Conservation (phyloP, 83 land plant species). For the Diphasiastrum complanatum region DNA sequence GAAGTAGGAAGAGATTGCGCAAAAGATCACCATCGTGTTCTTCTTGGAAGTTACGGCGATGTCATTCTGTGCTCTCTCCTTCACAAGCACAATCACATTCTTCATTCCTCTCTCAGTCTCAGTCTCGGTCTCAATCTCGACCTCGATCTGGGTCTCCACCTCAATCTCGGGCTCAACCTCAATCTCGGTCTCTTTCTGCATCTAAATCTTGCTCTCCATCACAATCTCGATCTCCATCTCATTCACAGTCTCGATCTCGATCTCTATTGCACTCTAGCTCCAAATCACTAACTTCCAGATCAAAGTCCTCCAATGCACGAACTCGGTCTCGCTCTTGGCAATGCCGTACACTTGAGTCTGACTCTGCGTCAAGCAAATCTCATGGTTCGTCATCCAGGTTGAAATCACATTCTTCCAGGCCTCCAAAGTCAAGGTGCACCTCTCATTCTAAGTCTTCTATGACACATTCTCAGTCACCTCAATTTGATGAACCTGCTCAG, state of each 20-base stretch:
- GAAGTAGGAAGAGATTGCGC: neutral
- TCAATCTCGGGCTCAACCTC: slow-evolving; percentile 18
- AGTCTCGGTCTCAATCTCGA: slow-evolving; percentile 3
- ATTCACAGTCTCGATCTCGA: slow-evolving; percentile 9
- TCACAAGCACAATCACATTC: neutral
- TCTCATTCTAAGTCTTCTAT: slow-evolving; percentile 17
- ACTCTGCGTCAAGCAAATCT: neutral
- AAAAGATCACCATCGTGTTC: neutral
- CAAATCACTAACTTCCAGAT: slow-evolving; percentile 11
- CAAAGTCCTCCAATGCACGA: slow-evolving; percentile 9
- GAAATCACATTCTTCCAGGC: slow-evolving; percentile 18
- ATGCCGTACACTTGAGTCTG: too few relatives aligned
- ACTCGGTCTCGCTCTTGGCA: too few relatives aligned
- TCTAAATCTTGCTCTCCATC: slow-evolving; percentile 7
- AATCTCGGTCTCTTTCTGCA: neutral
- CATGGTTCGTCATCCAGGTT: neutral
- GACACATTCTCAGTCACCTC: slow-evolving; percentile 17
- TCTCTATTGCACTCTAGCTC: slow-evolving; percentile 11
- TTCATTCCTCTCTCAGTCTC: too few relatives aligned
- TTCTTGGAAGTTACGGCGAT: neutral
- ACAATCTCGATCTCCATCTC: slow-evolving; percentile 14
- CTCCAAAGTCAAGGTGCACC: slow-evolving; percentile 24
- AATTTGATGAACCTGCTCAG: neutral
- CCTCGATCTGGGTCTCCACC: slow-evolving; percentile 6
- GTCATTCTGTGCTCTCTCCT: neutral